Evolutionary conservation across 1,139 yeast species (phyloP).

Genomic region (Pichia sp.): DNA sequence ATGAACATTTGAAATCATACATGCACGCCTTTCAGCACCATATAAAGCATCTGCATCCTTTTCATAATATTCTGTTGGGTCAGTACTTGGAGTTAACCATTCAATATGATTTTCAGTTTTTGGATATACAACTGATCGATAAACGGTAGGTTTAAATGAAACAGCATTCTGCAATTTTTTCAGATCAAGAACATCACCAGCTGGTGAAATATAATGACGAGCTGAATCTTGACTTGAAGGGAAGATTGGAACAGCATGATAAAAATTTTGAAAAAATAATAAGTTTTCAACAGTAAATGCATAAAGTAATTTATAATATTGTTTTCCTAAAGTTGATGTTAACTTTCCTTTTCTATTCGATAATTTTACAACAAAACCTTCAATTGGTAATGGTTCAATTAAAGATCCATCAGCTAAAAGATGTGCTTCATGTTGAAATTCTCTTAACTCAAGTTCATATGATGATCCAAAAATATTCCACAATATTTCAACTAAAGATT

Average conservation of each 20-base stretch:
- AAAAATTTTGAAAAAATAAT: conserved; percentile 52
- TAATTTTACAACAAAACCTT: conserved; percentile 65
- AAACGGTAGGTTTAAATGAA: conserved; percentile 1
- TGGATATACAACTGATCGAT: conserved; percentile 35
- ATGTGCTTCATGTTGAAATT: conserved; percentile 41
- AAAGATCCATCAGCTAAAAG: conserved; percentile 22
- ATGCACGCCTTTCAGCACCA: conserved; percentile 58
- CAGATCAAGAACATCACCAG: conserved; percentile 24
- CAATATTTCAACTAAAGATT: conserved; percentile 39
- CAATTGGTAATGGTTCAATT: conserved; percentile 61
- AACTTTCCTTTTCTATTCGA: conserved; percentile 46
- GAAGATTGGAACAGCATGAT: conserved; percentile 57
- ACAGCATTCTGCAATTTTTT: conserved; percentile 20
- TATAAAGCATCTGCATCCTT: conserved; percentile 51
- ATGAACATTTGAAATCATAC: conserved; percentile 50
- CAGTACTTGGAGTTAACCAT: conserved; percentile 47
- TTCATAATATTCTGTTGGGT: conserved; percentile 37
- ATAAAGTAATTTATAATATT: conserved; percentile 52
- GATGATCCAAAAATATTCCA: conserved; percentile 36
- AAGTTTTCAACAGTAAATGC: conserved; percentile 57
- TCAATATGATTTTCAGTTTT: conserved; percentile 41
- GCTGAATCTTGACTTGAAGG: conserved; percentile 27
- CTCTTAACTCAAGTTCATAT: conserved; percentile 54
- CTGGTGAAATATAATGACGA: conserved; percentile 27
- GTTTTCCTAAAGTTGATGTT: conserved; percentile 33